Evolutionary conservation across 192 early-diverging fungal genomes (phyloP).

Genomic region (Backusella luteola): DNA sequence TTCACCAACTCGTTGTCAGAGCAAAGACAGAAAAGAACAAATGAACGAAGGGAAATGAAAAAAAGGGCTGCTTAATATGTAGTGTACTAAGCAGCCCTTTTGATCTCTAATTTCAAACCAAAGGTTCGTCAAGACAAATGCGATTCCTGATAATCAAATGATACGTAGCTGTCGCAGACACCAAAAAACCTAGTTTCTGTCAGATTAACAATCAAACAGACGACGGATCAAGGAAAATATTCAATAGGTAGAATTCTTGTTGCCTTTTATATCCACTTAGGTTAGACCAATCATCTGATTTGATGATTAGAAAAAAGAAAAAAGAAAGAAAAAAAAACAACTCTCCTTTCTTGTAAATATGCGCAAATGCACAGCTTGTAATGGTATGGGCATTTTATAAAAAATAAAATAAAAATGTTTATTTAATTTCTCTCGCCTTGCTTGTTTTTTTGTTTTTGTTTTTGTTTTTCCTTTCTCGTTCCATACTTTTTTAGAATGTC

Average conservation of each 20-base stretch:
- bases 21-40: too few species aligned
- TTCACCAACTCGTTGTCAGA: too few species aligned
- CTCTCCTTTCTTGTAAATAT: neutral
- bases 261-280: neutral
- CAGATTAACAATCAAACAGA: too few species aligned
- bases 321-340: neutral
- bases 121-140: too few species aligned
- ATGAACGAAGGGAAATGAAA: too few species aligned
- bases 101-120: too few species aligned
- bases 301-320: neutral
- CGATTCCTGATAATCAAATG: too few species aligned
- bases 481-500: neutral
- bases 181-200: too few species aligned
- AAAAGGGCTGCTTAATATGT: too few species aligned
- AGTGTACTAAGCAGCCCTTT: fast-evolving
- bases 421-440: neutral
- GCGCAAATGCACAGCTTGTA: slow-evolving; percentile 1
- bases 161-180: too few species aligned
- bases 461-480: neutral
- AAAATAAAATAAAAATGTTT: neutral
- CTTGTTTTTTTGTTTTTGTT: neutral
- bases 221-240: too few species aligned
- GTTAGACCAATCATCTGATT: neutral
- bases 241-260: neutral
- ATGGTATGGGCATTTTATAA: neutral